Evolutionary conservation across 2,329 filamentous ascomycete species (phyloP).

Genomic region (Xylariaceae sp.): DNA sequence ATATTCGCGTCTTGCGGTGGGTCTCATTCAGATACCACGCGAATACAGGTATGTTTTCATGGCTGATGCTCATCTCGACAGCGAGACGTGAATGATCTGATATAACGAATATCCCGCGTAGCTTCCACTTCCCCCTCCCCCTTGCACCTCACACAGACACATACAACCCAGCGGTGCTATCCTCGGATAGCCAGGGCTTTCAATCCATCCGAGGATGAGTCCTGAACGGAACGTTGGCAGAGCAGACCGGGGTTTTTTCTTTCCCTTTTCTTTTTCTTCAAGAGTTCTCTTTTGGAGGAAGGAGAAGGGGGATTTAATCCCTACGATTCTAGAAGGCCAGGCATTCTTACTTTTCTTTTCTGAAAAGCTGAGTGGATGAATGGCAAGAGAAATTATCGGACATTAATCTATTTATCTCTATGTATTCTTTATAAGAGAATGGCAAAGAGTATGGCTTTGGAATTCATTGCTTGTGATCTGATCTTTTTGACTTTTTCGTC

Average conservation of each 20-base stretch:
- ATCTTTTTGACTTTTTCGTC: not conserved
- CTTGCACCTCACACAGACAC: slow-evolving; percentile 10
- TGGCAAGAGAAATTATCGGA: slow-evolving; percentile 37
- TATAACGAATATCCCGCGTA: not conserved
- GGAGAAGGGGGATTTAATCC: not conserved
- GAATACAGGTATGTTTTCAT: slow-evolving; percentile 26
- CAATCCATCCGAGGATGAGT: slow-evolving; percentile 60
- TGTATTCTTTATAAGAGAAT: too few species aligned
- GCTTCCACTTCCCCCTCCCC: slow-evolving; percentile 1
- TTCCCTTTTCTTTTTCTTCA: not conserved
- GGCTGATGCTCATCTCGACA: not conserved
- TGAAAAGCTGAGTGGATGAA: slow-evolving; percentile 26
- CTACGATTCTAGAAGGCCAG: slow-evolving; percentile 34
- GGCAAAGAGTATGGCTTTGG: not conserved
- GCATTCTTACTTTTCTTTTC: slow-evolving; percentile 24
- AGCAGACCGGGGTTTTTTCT: slow-evolving; percentile 34
- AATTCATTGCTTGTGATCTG: not conserved
- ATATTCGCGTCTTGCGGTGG: too few species aligned
- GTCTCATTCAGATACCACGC: slow-evolving; percentile 24
- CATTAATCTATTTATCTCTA: slow-evolving; percentile 22
- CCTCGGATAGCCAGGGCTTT: slow-evolving; percentile 66
- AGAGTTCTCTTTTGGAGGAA: too few species aligned
- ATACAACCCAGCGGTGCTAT: slow-evolving; percentile 64
- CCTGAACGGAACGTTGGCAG: slow-evolving; percentile 82
- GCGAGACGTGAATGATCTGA: slow-evolving; percentile 9